phyloP scores from a whole-genome alignment of 1,139 yeast species.

The Debaryomyces fabryi region DNA sequence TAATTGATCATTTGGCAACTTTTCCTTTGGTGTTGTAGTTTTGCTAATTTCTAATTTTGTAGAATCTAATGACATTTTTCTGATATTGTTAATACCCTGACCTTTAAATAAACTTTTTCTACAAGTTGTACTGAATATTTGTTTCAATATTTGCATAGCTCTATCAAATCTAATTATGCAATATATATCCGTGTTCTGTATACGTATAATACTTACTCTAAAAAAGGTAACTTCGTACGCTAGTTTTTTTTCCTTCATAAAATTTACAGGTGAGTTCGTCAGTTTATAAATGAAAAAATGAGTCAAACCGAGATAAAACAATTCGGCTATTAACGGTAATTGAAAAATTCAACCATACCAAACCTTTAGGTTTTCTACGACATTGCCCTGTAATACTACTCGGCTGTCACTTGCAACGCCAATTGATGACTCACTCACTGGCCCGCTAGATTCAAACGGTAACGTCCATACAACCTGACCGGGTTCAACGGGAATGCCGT shows the following conservation, averaged over 20 bases:
- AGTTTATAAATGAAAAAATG: conserved; percentile 8
- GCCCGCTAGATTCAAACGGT: conserved; percentile 21
- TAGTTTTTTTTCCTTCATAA: not conserved
- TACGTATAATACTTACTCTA: conserved; percentile 4
- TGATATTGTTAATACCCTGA: conserved; percentile 6
- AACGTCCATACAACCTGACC: conserved; percentile 34
- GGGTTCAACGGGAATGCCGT: conserved; percentile 34
- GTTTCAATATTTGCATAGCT: conserved; percentile 8
- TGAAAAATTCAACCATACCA: conserved; percentile 20
- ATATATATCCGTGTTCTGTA: conserved; percentile 2
- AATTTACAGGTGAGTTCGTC: not conserved
- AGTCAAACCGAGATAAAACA: conserved; percentile 8
- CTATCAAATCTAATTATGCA: conserved; percentile 6
- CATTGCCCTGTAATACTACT: conserved; percentile 35
- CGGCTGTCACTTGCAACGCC: conserved; percentile 29
- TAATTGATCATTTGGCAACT: conserved; percentile 72
- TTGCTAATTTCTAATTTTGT: conserved; percentile 63
- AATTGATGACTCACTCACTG: conserved; percentile 15
- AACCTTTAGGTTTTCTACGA: conserved; percentile 39
- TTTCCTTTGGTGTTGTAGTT: conserved; percentile 61
- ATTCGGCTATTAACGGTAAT: conserved; percentile 9
- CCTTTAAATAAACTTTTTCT: not conserved
- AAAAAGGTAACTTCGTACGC: not conserved
- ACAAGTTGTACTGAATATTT: not conserved
- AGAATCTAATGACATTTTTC: conserved; percentile 55